These are phyloP conservation scores for Nicotiana otophora DNA, from an alignment of 257 asterid genomes.

Conservation along the genomic window DNA sequence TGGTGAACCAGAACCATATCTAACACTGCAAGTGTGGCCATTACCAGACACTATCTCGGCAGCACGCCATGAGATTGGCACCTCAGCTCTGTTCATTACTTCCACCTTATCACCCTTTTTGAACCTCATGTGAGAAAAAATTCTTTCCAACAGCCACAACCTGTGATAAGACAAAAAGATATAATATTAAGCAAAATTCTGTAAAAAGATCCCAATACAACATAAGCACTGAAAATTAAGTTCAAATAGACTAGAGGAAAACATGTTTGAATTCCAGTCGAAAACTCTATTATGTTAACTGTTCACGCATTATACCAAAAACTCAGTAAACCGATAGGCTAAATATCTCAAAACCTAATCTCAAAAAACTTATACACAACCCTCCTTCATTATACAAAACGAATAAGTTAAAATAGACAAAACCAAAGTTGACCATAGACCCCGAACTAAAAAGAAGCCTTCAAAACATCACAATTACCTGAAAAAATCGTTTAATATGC, in stretches of 20 bases:
- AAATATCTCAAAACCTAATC: not conserved
- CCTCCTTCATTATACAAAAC: not conserved
- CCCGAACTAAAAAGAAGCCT: not conserved
- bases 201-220: not conserved
- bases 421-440: not conserved
- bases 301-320: not conserved
- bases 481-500: not conserved
- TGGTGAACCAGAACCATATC: slow-evolving; percentile 36
- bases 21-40: slow-evolving; percentile 45
- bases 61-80: slow-evolving; percentile 44
- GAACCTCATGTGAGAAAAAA: slow-evolving; percentile 42
- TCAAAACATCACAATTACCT: not conserved
- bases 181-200: not conserved
- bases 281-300: not conserved
- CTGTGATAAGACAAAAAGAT: slow-evolving; percentile 22
- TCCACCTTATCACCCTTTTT: slow-evolving; percentile 66
- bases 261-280: not conserved
- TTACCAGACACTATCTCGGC: slow-evolving; percentile 56
- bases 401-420: not conserved
- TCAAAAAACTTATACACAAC: not conserved
- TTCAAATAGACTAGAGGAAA: not conserved
- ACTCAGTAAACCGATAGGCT: not conserved
- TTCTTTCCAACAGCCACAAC: slow-evolving; percentile 17
- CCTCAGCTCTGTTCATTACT: slow-evolving; percentile 39
- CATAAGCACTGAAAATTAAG: not conserved